phyloP scores from a whole-genome alignment of 139 green algal genomes.

The Spirogloea muscicola region DNA sequence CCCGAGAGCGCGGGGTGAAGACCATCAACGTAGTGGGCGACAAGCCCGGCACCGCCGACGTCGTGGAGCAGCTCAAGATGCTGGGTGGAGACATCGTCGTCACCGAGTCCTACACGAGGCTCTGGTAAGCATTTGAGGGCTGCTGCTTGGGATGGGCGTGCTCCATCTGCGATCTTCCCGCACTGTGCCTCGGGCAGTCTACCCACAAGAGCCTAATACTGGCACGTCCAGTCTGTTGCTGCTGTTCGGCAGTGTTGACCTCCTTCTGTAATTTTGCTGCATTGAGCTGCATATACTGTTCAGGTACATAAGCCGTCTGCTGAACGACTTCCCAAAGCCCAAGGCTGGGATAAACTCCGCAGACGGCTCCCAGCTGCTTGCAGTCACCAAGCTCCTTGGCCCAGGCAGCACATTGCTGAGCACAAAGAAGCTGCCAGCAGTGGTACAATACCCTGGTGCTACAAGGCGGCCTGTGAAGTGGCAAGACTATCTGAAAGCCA shows the following conservation, averaged over 20 bases:
- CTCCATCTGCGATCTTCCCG: not conserved
- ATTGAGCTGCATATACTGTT: constrained; percentile 20
- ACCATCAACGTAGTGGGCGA: constrained; percentile 84
- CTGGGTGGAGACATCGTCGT: constrained; percentile 38
- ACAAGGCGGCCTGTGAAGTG: not conserved
- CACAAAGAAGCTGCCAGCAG: constrained; percentile 47
- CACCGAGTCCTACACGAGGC: constrained; percentile 33
- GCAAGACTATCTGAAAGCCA: constrained; percentile 5
- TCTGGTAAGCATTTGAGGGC: constrained; percentile 17
- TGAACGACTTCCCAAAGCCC: constrained; percentile 12
- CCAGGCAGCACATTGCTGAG: constrained; percentile 71
- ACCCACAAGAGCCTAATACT: not conserved
- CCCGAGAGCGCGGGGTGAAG: constrained; percentile 60
- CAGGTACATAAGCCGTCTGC: constrained; percentile 23
- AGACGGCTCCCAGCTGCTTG: not conserved
- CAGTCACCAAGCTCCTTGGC: constrained; percentile 39
- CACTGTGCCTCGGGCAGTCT: not conserved
- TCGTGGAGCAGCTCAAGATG: constrained; percentile 22
- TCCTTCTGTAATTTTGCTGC: constrained; percentile 45
- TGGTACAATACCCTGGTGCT: not conserved
- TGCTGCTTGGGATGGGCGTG: too few relatives aligned
- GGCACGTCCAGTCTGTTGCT: not conserved
- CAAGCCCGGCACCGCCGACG: constrained; percentile 24
- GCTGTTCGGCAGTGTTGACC: not conserved
- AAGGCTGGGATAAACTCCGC: constrained; percentile 4